Percentiles rank a stretch among this genome's conserved stretches.
Evolutionary conservation across 1,284 basidiomycete species (phyloP).

Genomic region (Lentinula novae-zelandiae): DNA sequence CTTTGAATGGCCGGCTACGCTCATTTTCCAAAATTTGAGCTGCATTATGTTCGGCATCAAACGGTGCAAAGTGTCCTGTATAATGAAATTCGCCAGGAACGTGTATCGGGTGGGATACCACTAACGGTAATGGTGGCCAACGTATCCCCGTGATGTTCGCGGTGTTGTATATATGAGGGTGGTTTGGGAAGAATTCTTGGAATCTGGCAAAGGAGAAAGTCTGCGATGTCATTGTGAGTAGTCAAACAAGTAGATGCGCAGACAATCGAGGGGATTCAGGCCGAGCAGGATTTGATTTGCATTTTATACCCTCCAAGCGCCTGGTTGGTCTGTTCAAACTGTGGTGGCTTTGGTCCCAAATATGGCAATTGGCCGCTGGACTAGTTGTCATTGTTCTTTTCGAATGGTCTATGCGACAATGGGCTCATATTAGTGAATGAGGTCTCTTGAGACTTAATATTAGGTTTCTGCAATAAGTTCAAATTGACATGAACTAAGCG

Average conservation of each 20-base stretch:
- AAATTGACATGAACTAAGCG: too few relatives aligned
- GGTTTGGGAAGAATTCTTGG: background rate
- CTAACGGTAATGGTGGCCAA: background rate
- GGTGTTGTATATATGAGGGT: background rate
- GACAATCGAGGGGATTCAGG: too few relatives aligned
- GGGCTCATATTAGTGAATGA: conserved; percentile 5
- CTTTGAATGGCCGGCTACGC: background rate
- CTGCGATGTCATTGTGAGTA: background rate
- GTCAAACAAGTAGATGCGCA: too few relatives aligned
- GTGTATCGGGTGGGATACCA: background rate
- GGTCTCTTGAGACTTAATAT: too few relatives aligned
- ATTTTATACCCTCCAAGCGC: background rate
- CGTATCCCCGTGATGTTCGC: background rate
- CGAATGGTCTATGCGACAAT: background rate
- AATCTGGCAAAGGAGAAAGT: background rate
- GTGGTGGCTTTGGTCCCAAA: background rate
- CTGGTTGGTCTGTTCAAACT: background rate
- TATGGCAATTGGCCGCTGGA: background rate
- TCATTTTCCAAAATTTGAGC: background rate
- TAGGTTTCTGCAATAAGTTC: too few relatives aligned
- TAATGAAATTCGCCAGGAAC: background rate
- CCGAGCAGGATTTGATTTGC: too few relatives aligned
- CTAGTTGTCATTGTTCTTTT: background rate
- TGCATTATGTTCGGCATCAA: background rate
- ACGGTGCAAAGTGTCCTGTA: background rate